phyloP scores from a whole-genome alignment of 371 early-diverging fungal genomes.

The Racocetra persica region DNA sequence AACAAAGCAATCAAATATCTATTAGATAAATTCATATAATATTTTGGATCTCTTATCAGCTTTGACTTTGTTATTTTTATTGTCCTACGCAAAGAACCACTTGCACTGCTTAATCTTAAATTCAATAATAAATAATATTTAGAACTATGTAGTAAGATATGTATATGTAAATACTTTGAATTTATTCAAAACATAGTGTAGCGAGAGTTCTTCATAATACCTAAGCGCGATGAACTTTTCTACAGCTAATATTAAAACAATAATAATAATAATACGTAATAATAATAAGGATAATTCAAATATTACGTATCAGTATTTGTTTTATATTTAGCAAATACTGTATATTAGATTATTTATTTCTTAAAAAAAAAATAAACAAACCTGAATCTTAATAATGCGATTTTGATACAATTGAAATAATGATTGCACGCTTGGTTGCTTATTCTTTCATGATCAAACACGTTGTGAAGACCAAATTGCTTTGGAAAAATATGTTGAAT shows the following conservation, averaged over 20 bases:
- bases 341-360: no score
- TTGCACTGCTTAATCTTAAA: conserved; percentile 47
- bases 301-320: no score
- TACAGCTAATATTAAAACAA: conserved; percentile 49
- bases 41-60: conserved; percentile 38
- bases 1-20: not conserved
- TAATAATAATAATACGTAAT: no score
- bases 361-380: no score
- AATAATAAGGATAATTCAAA: no score
- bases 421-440: no score
- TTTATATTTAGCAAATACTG: no score
- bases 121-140: not conserved
- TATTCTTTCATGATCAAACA: no score
- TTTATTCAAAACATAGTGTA: conserved; percentile 64
- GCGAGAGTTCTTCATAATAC: conserved; percentile 64
- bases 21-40: conserved; percentile 49
- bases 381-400: no score
- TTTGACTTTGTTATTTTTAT: conserved; percentile 35
- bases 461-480: no score
- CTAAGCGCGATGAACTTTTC: conserved; percentile 59
- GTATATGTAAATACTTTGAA: conserved; percentile 57
- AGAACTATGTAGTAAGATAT: conserved; percentile 24
- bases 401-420: no score
- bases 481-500: no score
- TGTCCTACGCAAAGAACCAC: conserved; percentile 53